phyloP scores from a whole-genome alignment of 2,329 filamentous ascomycete species.

The Truncatella angustata region DNA sequence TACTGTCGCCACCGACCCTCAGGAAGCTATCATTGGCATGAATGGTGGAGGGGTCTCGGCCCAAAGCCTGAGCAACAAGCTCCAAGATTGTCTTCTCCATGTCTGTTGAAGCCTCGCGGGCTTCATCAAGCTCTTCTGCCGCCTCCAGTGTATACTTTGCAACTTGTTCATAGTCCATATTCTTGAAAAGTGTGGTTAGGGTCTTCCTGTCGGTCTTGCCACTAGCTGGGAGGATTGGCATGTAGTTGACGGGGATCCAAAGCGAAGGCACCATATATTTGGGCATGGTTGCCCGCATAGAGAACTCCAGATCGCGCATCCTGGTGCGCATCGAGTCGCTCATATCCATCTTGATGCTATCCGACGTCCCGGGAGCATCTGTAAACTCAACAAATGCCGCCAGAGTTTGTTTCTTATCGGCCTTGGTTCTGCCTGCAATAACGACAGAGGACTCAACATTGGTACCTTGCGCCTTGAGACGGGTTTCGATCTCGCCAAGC shows the following conservation, averaged over 20 bases:
- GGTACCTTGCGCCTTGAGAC: background rate
- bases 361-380: background rate
- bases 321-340: background rate
- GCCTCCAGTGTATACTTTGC: conserved; percentile 1
- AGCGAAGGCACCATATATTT: conserved; percentile 3
- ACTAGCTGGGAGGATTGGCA: background rate
- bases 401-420: background rate
- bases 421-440: conserved; percentile 7
- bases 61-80: conserved; percentile 1
- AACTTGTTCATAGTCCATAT: background rate
- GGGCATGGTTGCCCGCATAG: background rate
- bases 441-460: conserved; percentile 7
- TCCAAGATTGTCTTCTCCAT: conserved; percentile 8
- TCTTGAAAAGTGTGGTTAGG: background rate
- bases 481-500: conserved; percentile 35
- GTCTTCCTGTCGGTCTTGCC: conserved; percentile 7
- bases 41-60: background rate
- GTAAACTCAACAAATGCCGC: background rate
- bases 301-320: background rate
- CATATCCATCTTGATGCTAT: conserved; percentile 3
- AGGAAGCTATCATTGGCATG: conserved; percentile 2
- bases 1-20: conserved; percentile 1
- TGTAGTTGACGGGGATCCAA: background rate
- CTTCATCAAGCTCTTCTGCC: background rate
- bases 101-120: conserved; percentile 3